Evolutionary conservation across 306 rosid genomes (phyloP), one percentile per base, ranked within the genome.

Genomic region (apple (Malus domestica)): DNA sequence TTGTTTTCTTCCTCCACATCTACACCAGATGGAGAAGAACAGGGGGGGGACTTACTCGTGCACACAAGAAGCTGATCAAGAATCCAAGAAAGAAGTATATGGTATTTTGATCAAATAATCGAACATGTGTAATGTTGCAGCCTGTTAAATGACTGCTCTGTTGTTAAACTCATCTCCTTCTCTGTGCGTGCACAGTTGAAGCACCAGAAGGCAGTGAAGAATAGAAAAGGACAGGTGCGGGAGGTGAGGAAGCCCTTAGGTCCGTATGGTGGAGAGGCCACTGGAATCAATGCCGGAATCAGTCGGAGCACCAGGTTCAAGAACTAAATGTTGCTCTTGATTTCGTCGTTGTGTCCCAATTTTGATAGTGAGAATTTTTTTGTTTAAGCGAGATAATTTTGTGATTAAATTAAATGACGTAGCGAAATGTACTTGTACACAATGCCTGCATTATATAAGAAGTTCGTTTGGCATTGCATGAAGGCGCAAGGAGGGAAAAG

Each of bases 21-120:
- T 52, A 68, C 68, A 74, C 72, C 49, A 90, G 98, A 93, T 93
- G 79, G 83, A 83, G 77, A 93, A 93, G 90, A 93, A 93, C 70
- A 84, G 93, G 83, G 27, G 27, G 27, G 27, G 98, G 98, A 19
- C 84, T 94, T 63, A 94, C 98, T 68, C 84, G 95, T 11, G 63
- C 32, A 22, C 91, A 93, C 38, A 91, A 91, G 78, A 91, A 91
- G 90, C 66, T 32, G 3, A 86, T 49, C 8, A 94, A 94, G 94
- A 94, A 94, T 87, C 97, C 96, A 32, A 90, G 98, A 75, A 94
- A 89, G 92, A 91, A 94, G 60, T 87, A 94, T 91, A 94, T 79
- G 98, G 98, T 94, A 89, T 25, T 81, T 60, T 23, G 63, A 29
- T 38, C 45, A 11, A 75, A 70, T 15, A 55, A 51, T 58, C 10